Evolutionary conservation across 805 yeast genomes (phyloP), one percentile per base, ranked within the genome.

Genomic region (Candida sphagnicola): DNA sequence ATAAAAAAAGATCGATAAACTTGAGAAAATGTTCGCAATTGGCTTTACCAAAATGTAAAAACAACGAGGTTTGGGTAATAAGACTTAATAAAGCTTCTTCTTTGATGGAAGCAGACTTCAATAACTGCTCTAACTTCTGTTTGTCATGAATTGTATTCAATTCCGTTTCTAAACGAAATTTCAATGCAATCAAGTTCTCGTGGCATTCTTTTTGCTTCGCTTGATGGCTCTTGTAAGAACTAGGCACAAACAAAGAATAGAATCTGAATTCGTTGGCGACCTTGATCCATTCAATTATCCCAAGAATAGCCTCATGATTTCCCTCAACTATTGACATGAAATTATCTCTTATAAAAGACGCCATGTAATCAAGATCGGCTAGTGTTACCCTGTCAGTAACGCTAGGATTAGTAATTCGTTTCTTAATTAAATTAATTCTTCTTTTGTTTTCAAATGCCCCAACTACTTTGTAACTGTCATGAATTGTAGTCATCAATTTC

Each of bases 261-360:
- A 41, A 25, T 25, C 67, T 45, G 43, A 50, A 63, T 2, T 49
- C 46, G 41, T 63, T 62, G 2, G 67, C 62, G 28, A 51, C 53
- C 5, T 34, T 34, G 3, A 63, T 32, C 69, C 69, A 63, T 8
- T 42, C 43, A 6, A 42, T 34, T 2, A 53, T 35, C 1, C 44
- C 45, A 5, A 29, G 47, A 5, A 62, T 28, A 2, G 50, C 60
- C 1, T 18, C 37, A 17, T 51, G 43, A 3, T 50, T 41, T 2
- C 48, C 39, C 8, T 44, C 49, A 8, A 57, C 25, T 6, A 49
- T 40, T 5, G 53, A 44, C 2, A 28, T 26, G 31, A 54, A 57
- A 12, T 49, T 39, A 5, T 40, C 42, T 11, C 42, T 40, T 4
- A 63, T 46, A n/a, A 51, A 37, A 2, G 40, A 43, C 16, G 61